Base-by-base conservation (phyloP, 495 filamentous ascomycete species). In the Apodospora peruviana region DNA sequence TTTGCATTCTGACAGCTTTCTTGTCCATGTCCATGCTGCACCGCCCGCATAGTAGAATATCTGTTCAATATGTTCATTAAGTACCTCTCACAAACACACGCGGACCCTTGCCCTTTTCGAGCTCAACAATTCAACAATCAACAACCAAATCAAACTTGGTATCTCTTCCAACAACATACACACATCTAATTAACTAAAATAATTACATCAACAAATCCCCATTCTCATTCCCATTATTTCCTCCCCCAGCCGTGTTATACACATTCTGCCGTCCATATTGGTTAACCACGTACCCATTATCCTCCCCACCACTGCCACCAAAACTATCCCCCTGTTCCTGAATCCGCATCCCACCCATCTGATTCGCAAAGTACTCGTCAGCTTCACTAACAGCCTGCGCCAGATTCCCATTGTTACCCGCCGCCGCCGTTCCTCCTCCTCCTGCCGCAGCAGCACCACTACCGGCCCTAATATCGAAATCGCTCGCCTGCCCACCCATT, bases 321-420 rank as follows among this genome's bases (percentile, higher is more conserved):
- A 79, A 81, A 29, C 65, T 52, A 27, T 74, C 72, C 27, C 61
- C 64, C 19, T 60, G 64, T 39, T 74, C 65, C 56, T 77, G 71
- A 41, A 87, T 73, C 48, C 79, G 71, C 75, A 88, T 76, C 3
- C 77, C 78, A 3, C 80, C 81, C 83, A 88, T 87, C 61, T 83
- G 81, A 66, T 80, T 81, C 27, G 84, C 80, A 60, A 96, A 96
- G 60, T 93, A 95, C 24, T 78, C 81, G 58, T 96, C 90, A 3
- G 89, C 90, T 24, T 90, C 88, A 54, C 76, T 82, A 17, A 91
- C 80, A 0, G 90, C 90, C 9, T 82, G 79, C 16, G 79, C 74
- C 43, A 89, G 71, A 62, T 79, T 70, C 4, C 41, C 51, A 2
- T 25, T 16, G 21, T 29, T 47, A 8, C 42, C 42, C 7, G 27